Evolutionary conservation across 1,284 basidiomycete genomes (phyloP).

Genomic region (Puccinia sorghi): DNA sequence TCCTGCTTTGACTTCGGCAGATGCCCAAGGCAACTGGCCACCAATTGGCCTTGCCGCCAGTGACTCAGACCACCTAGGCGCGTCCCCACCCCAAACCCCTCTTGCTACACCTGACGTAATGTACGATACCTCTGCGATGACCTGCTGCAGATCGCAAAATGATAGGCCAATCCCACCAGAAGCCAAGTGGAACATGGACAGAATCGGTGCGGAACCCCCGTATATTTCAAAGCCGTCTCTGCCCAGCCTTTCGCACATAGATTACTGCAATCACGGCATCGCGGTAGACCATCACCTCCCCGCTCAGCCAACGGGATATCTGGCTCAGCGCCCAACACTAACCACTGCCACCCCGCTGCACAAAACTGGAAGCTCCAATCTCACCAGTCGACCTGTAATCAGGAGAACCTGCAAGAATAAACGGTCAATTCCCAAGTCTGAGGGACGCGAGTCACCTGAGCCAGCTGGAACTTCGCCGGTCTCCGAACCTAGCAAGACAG

Average conservation of each 20-base stretch:
- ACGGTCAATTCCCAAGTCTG: background rate
- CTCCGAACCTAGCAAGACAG: background rate
- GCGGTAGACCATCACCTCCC: background rate
- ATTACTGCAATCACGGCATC: background rate
- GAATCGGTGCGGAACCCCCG: background rate
- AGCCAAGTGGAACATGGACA: constrained; percentile 7
- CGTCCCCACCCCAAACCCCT: constrained; percentile 33
- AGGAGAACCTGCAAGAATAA: constrained; percentile 1
- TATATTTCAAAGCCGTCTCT: constrained; percentile 22
- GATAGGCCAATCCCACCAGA: background rate
- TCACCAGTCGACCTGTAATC: background rate
- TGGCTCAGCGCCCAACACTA: too few species aligned
- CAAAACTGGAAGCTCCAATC: background rate
- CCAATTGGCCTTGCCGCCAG: constrained; percentile 9
- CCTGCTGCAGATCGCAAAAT: constrained; percentile 4
- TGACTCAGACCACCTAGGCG: constrained; percentile 9
- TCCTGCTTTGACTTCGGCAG: constrained; percentile 1
- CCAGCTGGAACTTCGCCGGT: background rate
- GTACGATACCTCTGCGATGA: constrained; percentile 11
- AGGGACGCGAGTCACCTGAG: background rate
- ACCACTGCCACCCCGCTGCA: background rate
- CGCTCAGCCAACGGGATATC: background rate
- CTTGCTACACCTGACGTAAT: constrained; percentile 24
- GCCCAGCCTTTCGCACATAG: constrained; percentile 2
- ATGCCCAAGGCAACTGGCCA: constrained; percentile 14